Evolutionary conservation across 2,329 filamentous ascomycete species (phyloP).

Genomic region (Penicillium sp.): DNA sequence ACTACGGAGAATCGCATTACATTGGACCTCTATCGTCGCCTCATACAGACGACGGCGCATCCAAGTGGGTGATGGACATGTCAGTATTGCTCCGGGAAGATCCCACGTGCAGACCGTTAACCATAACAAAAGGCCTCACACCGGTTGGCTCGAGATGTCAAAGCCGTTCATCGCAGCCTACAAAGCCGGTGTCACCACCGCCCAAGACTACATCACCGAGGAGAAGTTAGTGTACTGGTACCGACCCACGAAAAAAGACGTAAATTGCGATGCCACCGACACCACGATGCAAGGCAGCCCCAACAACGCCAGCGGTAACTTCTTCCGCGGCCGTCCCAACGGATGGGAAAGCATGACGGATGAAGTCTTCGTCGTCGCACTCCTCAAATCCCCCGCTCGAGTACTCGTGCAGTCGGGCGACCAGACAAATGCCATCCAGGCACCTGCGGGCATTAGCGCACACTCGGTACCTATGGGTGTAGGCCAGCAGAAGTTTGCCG

Average conservation of each 20-base stretch:
- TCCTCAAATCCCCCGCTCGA: slow-evolving; percentile 48
- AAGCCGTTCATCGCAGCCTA: slow-evolving; percentile 55
- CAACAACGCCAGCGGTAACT: slow-evolving; percentile 51
- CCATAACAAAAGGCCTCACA: slow-evolving; percentile 44
- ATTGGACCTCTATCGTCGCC: slow-evolving; percentile 49
- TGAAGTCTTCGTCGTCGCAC: slow-evolving; percentile 53
- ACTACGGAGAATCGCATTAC: slow-evolving; percentile 58
- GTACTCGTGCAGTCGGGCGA: slow-evolving; percentile 49
- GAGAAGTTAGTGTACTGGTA: slow-evolving; percentile 59
- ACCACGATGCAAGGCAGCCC: slow-evolving; percentile 46
- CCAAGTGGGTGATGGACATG: slow-evolving; percentile 53
- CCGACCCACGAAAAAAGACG: slow-evolving; percentile 47
- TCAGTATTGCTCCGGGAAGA: slow-evolving; percentile 20
- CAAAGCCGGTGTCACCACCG: slow-evolving; percentile 43
- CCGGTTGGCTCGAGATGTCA: slow-evolving; percentile 55
- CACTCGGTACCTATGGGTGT: slow-evolving; percentile 49
- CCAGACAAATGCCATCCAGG: slow-evolving; percentile 45
- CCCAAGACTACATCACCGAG: slow-evolving; percentile 40
- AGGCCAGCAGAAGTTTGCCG: slow-evolving; percentile 49
- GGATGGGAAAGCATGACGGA: slow-evolving; percentile 53
- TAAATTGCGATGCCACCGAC: slow-evolving; percentile 54
- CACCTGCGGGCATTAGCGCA: slow-evolving; percentile 47
- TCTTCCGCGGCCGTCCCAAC: slow-evolving; percentile 52
- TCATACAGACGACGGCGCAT: slow-evolving; percentile 39
- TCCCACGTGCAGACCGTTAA: not conserved